phyloP scores from a whole-genome alignment of 177 flowering plant species.

The Telopea speciosissima region DNA sequence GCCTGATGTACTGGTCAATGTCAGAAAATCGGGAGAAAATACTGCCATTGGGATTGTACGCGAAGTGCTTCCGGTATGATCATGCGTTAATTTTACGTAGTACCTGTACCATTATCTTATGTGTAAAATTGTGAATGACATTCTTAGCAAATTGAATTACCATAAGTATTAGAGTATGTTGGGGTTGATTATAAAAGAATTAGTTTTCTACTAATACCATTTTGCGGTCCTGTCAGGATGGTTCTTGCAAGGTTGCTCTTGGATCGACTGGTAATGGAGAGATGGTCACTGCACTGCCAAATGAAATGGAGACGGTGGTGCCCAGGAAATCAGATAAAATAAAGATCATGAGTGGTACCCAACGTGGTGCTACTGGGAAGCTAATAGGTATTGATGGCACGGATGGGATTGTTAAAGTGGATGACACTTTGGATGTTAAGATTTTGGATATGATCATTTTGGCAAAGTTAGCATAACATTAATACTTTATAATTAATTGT shows the following conservation, averaged over 20 bases:
- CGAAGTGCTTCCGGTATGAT: constrained; percentile 82
- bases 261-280: constrained; percentile 75
- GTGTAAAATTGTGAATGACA: no score
- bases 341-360: constrained; percentile 81
- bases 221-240: constrained; percentile 49
- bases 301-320: constrained; percentile 59
- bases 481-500: no score
- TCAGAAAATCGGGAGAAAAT: constrained; percentile 66
- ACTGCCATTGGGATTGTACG: constrained; percentile 47
- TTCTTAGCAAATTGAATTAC: no score
- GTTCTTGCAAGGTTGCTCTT: constrained; percentile 72
- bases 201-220: neutral
- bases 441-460: constrained; percentile 75
- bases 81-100: neutral
- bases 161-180: neutral
- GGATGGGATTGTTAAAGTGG: constrained; percentile 91
- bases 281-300: constrained; percentile 37
- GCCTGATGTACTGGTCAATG: constrained; percentile 83
- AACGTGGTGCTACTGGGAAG: constrained; percentile 75
- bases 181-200: neutral
- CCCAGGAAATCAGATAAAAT: constrained; percentile 81
- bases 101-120: no score
- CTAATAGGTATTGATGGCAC: constrained; percentile 79
- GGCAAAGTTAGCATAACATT: constrained; percentile 56
- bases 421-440: constrained; percentile 89